phyloP scores from a whole-genome alignment of 2,329 filamentous ascomycete species.

The Orbilia oligospora region DNA sequence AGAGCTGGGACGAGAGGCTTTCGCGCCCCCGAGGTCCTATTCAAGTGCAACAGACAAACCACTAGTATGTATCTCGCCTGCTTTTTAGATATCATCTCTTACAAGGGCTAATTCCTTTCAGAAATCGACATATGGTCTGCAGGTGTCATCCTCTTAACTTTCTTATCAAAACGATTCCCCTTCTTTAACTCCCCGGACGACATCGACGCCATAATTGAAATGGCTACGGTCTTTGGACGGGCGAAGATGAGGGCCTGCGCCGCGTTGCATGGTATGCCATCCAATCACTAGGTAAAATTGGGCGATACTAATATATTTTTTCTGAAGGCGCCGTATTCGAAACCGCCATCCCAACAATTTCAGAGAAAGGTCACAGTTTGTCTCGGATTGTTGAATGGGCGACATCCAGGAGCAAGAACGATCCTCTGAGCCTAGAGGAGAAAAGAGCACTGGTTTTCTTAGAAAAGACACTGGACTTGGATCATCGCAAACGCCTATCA shows the following conservation, averaged over 20 bases:
- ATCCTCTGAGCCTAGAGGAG: constrained; percentile 76
- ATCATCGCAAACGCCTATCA: constrained; percentile 80
- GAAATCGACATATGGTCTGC: constrained; percentile 97
- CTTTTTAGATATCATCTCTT: neutral
- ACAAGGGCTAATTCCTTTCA: constrained; percentile 50
- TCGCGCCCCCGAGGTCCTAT: constrained; percentile 93
- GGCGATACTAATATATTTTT: constrained; percentile 12
- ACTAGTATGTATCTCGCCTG: constrained; percentile 70
- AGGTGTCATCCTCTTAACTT: constrained; percentile 96
- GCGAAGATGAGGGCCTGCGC: constrained; percentile 87
- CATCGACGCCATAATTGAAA: constrained; percentile 96
- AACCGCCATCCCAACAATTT: constrained; percentile 91
- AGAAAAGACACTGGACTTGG: constrained; percentile 80
- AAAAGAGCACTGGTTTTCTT: constrained; percentile 81
- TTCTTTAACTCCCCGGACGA: constrained; percentile 99
- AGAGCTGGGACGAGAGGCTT: constrained; percentile 95
- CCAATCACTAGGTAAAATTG: neutral
- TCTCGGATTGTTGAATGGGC: constrained; percentile 98
- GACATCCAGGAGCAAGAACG: constrained; percentile 79
- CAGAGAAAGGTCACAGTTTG: constrained; percentile 84
- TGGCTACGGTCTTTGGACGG: constrained; percentile 91
- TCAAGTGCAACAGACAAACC: constrained; percentile 96
- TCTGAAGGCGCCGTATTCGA: constrained; percentile 79
- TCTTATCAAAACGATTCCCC: constrained; percentile 90
- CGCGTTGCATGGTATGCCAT: constrained; percentile 78